phyloP scores from a whole-genome alignment of 805 yeast species.

The Jamesozyma hellenica region DNA sequence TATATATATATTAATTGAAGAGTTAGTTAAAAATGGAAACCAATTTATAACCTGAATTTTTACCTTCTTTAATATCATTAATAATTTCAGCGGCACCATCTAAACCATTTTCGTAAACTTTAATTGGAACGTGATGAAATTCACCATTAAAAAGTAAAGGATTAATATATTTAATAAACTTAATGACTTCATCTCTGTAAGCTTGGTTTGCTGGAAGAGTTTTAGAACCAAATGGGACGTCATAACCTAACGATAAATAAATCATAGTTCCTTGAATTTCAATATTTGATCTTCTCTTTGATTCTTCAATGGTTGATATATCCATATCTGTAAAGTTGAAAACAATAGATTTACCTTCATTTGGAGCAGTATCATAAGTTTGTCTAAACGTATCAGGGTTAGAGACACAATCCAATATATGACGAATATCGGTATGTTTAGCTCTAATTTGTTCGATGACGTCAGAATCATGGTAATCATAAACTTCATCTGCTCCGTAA shows the following conservation, averaged over 20 bases:
- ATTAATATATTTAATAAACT: constrained; percentile 23
- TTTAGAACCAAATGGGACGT: constrained; percentile 25
- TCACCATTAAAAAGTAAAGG: constrained; percentile 14
- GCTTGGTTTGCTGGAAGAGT: constrained; percentile 20
- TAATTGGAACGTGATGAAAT: constrained; percentile 26
- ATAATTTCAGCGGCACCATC: constrained; percentile 17
- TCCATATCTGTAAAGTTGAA: constrained; percentile 28
- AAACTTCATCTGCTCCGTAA: constrained; percentile 43
- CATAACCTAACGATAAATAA: constrained; percentile 32
- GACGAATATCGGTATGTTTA: constrained; percentile 24
- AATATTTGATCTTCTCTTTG: constrained; percentile 29
- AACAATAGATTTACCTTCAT: constrained; percentile 27
- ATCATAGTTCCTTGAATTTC: constrained; percentile 29
- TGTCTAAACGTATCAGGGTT: constrained; percentile 23
- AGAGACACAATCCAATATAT: constrained; percentile 31
- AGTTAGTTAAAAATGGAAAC: constrained; percentile 18
- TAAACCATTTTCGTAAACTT: constrained; percentile 24
- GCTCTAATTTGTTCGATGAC: constrained; percentile 36
- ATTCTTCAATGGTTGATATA: constrained; percentile 20
- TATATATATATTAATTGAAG: too few species aligned
- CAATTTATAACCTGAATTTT: constrained; percentile 23
- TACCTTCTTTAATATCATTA: constrained; percentile 17
- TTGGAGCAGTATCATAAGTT: constrained; percentile 30
- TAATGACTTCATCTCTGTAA: constrained; percentile 18
- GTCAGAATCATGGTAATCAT: constrained; percentile 42